These are phyloP conservation scores for Hypomyces rosellus DNA, from an alignment of 2,329 filamentous ascomycete species.

Conservation along the genomic window DNA sequence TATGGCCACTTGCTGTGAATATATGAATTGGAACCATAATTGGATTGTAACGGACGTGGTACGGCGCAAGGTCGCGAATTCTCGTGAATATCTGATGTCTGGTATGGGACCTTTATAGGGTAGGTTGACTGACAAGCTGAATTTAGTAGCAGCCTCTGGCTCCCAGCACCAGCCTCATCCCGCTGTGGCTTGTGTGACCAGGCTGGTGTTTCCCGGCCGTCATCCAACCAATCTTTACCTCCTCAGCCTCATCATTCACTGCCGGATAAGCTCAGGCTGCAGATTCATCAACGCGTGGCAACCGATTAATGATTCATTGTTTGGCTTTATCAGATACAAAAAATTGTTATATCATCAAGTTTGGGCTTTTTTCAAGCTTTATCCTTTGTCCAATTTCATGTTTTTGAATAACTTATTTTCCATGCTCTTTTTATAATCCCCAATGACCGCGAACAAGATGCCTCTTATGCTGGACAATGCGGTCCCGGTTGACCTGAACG, in stretches of 20 bases:
- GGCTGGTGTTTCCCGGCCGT: no score
- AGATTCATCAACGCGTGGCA: not conserved
- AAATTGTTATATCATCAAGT: no score
- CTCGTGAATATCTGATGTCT: no score
- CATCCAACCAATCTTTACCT: not conserved
- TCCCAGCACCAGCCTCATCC: no score
- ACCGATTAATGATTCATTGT: conserved; percentile 2
- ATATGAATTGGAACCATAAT: no score
- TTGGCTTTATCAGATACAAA: not conserved
- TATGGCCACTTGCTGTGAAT: no score
- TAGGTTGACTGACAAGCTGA: no score
- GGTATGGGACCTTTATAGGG: no score
- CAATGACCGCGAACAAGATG: conserved; percentile 36
- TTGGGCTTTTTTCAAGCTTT: not conserved
- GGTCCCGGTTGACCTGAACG: conserved; percentile 48
- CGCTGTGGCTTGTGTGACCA: no score
- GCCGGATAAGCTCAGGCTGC: not conserved
- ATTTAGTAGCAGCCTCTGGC: no score
- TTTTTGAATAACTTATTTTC: not conserved
- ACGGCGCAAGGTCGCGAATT: no score
- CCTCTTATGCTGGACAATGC: conserved; percentile 36
- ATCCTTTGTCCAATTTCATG: not conserved
- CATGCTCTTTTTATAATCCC: not conserved
- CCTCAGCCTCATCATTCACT: not conserved
- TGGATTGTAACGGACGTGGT: no score